Evolutionary conservation across 352 stramenopile genomes (phyloP).

Genomic region (Globisporangium rhizosaccharum): DNA sequence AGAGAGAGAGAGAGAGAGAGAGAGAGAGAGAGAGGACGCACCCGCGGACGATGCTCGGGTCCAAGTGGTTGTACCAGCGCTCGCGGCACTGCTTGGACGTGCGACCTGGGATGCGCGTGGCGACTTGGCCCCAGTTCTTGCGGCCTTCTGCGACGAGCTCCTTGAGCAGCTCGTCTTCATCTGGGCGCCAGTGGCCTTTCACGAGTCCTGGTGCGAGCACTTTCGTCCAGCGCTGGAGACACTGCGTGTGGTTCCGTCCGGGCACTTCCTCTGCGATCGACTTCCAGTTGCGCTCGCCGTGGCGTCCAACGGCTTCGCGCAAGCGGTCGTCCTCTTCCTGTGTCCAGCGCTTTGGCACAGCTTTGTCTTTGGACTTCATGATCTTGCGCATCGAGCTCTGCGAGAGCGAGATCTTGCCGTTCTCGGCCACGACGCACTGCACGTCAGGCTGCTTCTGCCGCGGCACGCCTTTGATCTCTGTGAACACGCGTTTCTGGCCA

Average conservation of each 20-base stretch:
- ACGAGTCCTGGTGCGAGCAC: slow-evolving; percentile 92
- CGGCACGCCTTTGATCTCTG: slow-evolving; percentile 79
- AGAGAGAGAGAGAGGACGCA: background rate
- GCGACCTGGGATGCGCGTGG: slow-evolving; percentile 71
- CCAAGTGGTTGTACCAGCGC: slow-evolving; percentile 87
- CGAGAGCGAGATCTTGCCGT: slow-evolving; percentile 36
- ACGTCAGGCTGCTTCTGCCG: slow-evolving; percentile 81
- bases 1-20: no score
- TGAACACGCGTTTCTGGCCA: slow-evolving; percentile 74
- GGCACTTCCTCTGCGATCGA: slow-evolving; percentile 83
- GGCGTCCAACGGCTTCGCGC: slow-evolving; percentile 61
- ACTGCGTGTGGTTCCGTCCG: slow-evolving; percentile 85
- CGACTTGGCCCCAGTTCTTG: slow-evolving; percentile 88
- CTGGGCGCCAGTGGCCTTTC: slow-evolving; percentile 93
- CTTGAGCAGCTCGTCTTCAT: slow-evolving; percentile 89
- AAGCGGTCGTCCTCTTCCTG: slow-evolving; percentile 77
- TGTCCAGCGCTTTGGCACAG: slow-evolving; percentile 76
- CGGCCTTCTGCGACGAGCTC: slow-evolving; percentile 71
- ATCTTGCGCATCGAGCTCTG: slow-evolving; percentile 56
- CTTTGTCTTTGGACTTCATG: slow-evolving; percentile 83
- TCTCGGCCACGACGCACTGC: slow-evolving; percentile 31
- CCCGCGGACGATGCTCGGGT: slow-evolving; percentile 24
- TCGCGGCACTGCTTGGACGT: slow-evolving; percentile 90
- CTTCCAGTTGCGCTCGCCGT: slow-evolving; percentile 87
- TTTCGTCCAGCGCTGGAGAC: slow-evolving; percentile 89